Conservation (phyloP, 305 asterid genomes). For the Fraxinus ornus region DNA sequence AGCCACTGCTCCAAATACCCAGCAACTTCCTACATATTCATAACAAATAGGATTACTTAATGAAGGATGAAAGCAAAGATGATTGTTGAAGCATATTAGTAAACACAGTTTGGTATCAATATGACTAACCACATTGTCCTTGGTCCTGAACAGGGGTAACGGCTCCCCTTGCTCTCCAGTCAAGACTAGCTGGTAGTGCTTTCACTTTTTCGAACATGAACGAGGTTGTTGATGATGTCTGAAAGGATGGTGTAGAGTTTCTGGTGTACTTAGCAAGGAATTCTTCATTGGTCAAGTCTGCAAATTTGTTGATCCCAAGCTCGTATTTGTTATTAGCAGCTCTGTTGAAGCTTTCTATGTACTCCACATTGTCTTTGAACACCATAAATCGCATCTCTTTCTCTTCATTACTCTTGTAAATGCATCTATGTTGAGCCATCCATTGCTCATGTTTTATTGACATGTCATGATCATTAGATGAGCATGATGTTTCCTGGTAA, state of each 20-base stretch:
- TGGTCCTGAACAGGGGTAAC: slow-evolving; percentile 38
- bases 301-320: slow-evolving; percentile 29
- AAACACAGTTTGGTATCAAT: background rate
- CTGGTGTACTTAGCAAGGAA: slow-evolving; percentile 23
- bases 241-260: slow-evolving; percentile 2
- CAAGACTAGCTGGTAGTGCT: slow-evolving; percentile 21
- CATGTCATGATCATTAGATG: slow-evolving; percentile 16
- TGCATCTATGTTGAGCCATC: slow-evolving; percentile 29
- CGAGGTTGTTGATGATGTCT: background rate
- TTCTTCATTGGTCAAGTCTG: slow-evolving; percentile 35
- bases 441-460: slow-evolving; percentile 26
- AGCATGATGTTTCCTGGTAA: background rate
- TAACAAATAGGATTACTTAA: background rate
- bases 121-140: slow-evolving; percentile 31
- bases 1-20: slow-evolving; percentile 32
- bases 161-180: slow-evolving; percentile 39
- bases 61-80: background rate
- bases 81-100: background rate
- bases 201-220: slow-evolving; percentile 20
- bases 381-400: slow-evolving; percentile 25
- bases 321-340: slow-evolving; percentile 28
- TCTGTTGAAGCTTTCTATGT: slow-evolving; percentile 29
- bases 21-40: slow-evolving; percentile 19
- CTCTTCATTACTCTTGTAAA: slow-evolving; percentile 26
- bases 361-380: slow-evolving; percentile 31